Percentiles rank a stretch among this genome's conserved stretches.
Conservation (phyloP, 2,329 filamentous ascomycete genomes). For the Triangularia verruculosa region DNA sequence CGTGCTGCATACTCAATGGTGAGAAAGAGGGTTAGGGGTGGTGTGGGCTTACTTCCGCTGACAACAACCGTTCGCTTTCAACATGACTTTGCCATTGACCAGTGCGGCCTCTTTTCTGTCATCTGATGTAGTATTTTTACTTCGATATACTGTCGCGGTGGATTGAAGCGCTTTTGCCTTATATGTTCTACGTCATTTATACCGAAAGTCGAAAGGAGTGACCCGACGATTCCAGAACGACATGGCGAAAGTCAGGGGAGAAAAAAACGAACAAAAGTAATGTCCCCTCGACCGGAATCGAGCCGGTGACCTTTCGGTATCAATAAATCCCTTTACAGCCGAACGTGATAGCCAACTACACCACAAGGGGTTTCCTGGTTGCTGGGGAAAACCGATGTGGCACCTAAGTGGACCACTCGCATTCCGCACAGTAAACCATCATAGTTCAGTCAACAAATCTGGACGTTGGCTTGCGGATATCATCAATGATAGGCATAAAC, state of each 20-base stretch:
- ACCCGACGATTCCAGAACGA: neutral
- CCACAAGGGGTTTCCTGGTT: slow-evolving; percentile 12
- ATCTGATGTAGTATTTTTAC: too few relatives aligned
- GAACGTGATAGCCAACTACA: slow-evolving; percentile 14
- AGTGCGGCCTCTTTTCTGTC: too few relatives aligned
- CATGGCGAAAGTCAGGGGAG: neutral
- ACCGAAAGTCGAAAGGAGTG: neutral
- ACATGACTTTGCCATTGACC: too few relatives aligned
- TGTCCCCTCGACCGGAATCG: slow-evolving; percentile 12
- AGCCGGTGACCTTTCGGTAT: slow-evolving; percentile 12
- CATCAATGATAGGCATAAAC: neutral
- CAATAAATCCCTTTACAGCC: slow-evolving; percentile 13
- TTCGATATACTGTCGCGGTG: too few relatives aligned
- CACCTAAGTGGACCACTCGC: neutral
- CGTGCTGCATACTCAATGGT: neutral
- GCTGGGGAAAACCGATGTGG: neutral
- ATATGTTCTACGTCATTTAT: neutral
- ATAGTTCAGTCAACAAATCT: neutral
- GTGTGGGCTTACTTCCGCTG: neutral
- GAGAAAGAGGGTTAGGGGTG: neutral
- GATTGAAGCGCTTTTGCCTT: neutral
- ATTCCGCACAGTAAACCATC: neutral
- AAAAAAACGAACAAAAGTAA: neutral
- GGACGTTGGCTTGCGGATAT: too few relatives aligned
- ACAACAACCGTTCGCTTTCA: neutral